Evolutionary conservation across 2,329 filamentous ascomycete genomes (phyloP).

Genomic region (Arthrinium phaeospermum): DNA sequence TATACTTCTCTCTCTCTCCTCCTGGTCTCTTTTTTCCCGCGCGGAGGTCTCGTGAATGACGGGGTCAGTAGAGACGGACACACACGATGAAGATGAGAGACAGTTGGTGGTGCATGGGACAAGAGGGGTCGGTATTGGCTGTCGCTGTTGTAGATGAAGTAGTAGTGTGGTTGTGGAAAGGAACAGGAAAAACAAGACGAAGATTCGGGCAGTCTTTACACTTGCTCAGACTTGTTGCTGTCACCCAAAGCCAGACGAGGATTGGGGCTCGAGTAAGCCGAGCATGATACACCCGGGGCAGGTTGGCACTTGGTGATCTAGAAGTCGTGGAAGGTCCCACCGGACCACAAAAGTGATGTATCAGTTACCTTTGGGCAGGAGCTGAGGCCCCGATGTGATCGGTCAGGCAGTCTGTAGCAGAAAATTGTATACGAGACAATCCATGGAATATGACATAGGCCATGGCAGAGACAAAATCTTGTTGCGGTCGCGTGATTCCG

Average conservation of each 20-base stretch:
- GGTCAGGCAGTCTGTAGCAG: constrained; percentile 11
- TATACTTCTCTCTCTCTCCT: not conserved
- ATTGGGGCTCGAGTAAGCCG: constrained; percentile 15
- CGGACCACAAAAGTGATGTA: constrained; percentile 16
- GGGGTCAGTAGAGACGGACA: not conserved
- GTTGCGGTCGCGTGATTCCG: constrained; percentile 9
- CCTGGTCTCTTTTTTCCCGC: not conserved
- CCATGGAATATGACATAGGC: constrained; percentile 11
- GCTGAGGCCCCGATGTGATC: not conserved
- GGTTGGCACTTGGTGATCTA: constrained; percentile 8
- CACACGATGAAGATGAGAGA: not conserved
- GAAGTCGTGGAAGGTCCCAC: constrained; percentile 12
- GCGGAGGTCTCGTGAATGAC: not conserved
- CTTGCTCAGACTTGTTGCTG: not conserved
- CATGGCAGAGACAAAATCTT: not conserved
- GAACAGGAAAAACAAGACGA: not conserved
- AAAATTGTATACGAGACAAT: constrained; percentile 2
- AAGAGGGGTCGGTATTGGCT: not conserved
- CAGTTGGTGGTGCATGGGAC: not conserved
- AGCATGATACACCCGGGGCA: constrained; percentile 11
- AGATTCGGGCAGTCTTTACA: not conserved
- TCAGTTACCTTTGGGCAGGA: not conserved
- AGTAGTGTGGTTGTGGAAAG: not conserved
- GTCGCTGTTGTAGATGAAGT: not conserved
- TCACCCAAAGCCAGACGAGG: not conserved